Evolutionary conservation across 2,329 filamentous ascomycete genomes (phyloP), one percentile per base, ranked within the genome.

Genomic region (Penicillium verrucosum): DNA sequence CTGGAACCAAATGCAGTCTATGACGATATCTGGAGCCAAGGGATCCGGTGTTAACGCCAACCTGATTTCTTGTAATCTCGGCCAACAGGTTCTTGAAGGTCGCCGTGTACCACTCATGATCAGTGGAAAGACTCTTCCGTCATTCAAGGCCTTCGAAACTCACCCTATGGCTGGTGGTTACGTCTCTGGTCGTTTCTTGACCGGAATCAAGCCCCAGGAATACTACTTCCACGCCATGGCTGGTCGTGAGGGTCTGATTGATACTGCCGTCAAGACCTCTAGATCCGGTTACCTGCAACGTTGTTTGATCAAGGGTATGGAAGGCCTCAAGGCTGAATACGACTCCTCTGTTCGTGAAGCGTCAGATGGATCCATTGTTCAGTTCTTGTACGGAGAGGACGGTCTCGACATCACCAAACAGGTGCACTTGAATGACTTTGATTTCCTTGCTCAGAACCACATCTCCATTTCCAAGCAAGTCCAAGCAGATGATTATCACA

Each of bases 201-300:
- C 95, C 25, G 94, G 94, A 58, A 94, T 99, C 60, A 87, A 93
- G 53, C 94, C 94, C 5, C 94, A 99, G 70, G 95, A 99, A 73
- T 99, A 97, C 75, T 99, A 93, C 74, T 99, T 99, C 81, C 94
- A 99, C 83, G 92, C 95, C 75, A 99, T 99, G 95, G 94, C 93
- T 70, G 95, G 95, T 67, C 86, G 94, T 78, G 95, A 99, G 82
- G 94, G 94, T 81, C 80, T 99, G 63, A 99, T 99, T 71, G 94
- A 99, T 82, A 99, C 94, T 21, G 94, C 94, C 62, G 94, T 99
- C 74, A 99, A 99, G 78, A 99, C 94, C 1, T 96, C 93, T 10
- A 88, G 94, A 70, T 97, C 94, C 29, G 95, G 94, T 59, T 99
- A 99, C 71, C 81, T 99, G 50, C 94, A 99, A 73, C 84, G 95